These are phyloP conservation scores for Rutstroemia sp. DNA, from an alignment of 2,329 filamentous ascomycete genomes.

Conservation along the genomic window DNA sequence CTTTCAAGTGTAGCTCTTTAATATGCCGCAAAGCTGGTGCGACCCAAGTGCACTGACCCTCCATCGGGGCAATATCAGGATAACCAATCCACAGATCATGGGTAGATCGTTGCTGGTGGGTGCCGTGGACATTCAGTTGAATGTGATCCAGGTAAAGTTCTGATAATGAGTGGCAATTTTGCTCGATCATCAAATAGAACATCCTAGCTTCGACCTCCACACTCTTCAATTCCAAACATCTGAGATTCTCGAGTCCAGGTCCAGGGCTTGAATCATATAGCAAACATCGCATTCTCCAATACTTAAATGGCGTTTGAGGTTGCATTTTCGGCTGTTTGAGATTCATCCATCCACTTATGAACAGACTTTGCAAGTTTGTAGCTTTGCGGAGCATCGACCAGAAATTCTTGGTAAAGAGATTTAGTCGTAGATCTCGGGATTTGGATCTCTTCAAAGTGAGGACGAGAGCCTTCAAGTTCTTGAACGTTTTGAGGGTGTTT, in stretches of 20 bases:
- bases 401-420: conserved; percentile 37
- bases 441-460: conserved; percentile 41
- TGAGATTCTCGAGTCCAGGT: conserved; percentile 15
- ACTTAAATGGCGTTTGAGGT: conserved; percentile 11
- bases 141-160: conserved; percentile 30
- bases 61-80: conserved; percentile 9
- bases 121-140: conserved; percentile 26
- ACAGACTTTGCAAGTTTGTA: conserved; percentile 38
- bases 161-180: conserved; percentile 22
- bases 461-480: conserved; percentile 38
- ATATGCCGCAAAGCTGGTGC: conserved; percentile 24
- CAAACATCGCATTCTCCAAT: conserved; percentile 26
- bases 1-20: conserved; percentile 19
- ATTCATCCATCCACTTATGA: conserved; percentile 36
- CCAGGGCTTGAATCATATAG: conserved; percentile 18
- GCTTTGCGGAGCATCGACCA: conserved; percentile 45
- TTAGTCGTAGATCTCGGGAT: conserved; percentile 29
- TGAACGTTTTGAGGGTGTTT: conserved; percentile 40
- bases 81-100: conserved; percentile 27
- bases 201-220: conserved; percentile 24
- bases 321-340: conserved; percentile 20
- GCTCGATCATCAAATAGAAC: conserved; percentile 22
- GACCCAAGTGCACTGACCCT: conserved; percentile 21
- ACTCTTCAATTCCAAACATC: conserved; percentile 28
- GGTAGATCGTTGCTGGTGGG: conserved; percentile 11